Base-by-base conservation (phyloP, 2,329 filamentous ascomycete genomes). In the Colletotrichum scovillei region DNA sequence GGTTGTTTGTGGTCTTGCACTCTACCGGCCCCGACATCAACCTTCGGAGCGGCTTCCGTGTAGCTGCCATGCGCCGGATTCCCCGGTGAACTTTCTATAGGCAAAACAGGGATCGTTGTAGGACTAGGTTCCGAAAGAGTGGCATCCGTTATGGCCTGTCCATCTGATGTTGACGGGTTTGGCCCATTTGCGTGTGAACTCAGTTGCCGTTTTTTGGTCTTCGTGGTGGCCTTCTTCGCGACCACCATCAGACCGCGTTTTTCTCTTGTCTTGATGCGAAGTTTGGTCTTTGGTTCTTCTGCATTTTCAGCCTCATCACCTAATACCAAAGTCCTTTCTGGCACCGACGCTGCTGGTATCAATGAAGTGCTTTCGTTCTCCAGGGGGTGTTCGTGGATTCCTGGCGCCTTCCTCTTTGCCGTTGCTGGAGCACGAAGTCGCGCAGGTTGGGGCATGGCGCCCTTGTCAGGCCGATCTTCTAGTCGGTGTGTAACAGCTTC, bases 211-310 rank as follows among this genome's bases (percentile, higher is more conserved):
- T 16, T 4, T 19, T 35, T 28, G 24, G 56, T 74, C 24, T 19
- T 69, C 9, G 67, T 11, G 5, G 9, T 24, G 14, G 77, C 75
- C 66, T 78, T 81, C 64, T 87, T 84, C 1, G 84, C 81, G 5
- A 88, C 65, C 79, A 89, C 82, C 56, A 89, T 76, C 8, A 90
- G 76, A 2, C 88, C 87, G 65, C 87, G 83, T 72, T 84, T 86
- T 72, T 85, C 84, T 69, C 84, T 82, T 22, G 86, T 80, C 72
- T 82, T 85, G 64, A 89, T 86, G 8, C 84, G 84, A 46, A 89
- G 78, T 73, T 87, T 85, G 22, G 86, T 86, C 60, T 83, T 84
- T 9, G 79, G 82, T 55, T 67, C 72, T 24, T 74, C 62, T n/a
- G 42, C 12, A 9, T 14, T 4, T 55, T 14, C 16, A 26, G 28